Percentiles rank a stretch among this genome's conserved stretches.
phyloP scores from a whole-genome alignment of 495 filamentous ascomycete species.

The Talaromyces wortmannii region DNA sequence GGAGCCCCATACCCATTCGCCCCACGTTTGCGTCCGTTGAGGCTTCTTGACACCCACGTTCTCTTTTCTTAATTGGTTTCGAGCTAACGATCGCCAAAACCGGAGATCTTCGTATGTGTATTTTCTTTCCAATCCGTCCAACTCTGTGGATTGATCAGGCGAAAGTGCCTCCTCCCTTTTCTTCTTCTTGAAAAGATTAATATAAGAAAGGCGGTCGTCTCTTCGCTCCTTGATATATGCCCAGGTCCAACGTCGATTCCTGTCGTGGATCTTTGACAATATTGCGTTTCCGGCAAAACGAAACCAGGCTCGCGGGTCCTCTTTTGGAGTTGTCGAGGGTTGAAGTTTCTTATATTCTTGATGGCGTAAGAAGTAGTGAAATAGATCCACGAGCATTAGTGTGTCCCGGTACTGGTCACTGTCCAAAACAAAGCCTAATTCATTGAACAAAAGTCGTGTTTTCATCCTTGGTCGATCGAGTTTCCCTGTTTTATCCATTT shows the following conservation, averaged over 20 bases:
- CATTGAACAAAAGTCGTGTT: constrained; percentile 84
- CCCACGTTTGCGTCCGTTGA: constrained; percentile 65
- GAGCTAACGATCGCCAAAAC: constrained; percentile 91
- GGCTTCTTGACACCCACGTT: constrained; percentile 74
- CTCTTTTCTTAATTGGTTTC: constrained; percentile 92
- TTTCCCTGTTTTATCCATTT: constrained; percentile 86
- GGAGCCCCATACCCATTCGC: constrained; percentile 79
- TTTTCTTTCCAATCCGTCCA: constrained; percentile 77
- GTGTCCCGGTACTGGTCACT: constrained; percentile 95
- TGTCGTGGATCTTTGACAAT: constrained; percentile 86
- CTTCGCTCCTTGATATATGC: constrained; percentile 86
- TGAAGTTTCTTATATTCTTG: constrained; percentile 95
- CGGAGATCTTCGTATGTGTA: constrained; percentile 91
- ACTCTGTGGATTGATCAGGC: constrained; percentile 59
- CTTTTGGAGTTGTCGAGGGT: constrained; percentile 76
- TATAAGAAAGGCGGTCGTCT: constrained; percentile 84
- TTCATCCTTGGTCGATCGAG: constrained; percentile 80
- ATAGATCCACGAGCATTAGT: constrained; percentile 94
- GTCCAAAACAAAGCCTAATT: constrained; percentile 91
- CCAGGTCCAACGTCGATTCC: constrained; percentile 88
- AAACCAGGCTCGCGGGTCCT: constrained; percentile 89
- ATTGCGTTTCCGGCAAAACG: constrained; percentile 84
- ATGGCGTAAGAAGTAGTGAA: constrained; percentile 96
- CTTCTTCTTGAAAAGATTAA: constrained; percentile 87
- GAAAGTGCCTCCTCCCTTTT: constrained; percentile 72